Conservation (phyloP, 257 asterid genomes). For the Gynochthodes officinalis region DNA sequence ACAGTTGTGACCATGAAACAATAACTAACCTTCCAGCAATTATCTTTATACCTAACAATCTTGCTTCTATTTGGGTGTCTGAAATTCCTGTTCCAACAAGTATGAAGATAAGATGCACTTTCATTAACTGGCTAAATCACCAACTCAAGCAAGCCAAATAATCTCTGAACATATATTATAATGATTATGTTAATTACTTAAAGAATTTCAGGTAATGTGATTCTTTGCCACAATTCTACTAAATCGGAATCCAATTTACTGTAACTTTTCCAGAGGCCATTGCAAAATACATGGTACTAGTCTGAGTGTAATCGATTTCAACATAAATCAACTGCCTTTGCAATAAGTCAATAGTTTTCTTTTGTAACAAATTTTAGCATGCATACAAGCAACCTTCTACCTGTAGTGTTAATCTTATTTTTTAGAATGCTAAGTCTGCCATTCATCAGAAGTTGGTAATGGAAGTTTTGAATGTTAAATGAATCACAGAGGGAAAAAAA, state of each 20-base stretch:
- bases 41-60: constrained; percentile 68
- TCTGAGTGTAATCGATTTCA: background rate
- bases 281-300: background rate
- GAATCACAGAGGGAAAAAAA: too few relatives aligned
- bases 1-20: background rate
- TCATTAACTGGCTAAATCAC: background rate
- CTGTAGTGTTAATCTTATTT: background rate
- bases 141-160: background rate
- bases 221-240: background rate
- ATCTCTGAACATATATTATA: background rate
- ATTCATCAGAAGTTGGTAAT: background rate
- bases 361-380: background rate
- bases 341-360: too few relatives aligned
- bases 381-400: background rate
- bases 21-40: constrained; percentile 61
- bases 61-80: constrained; percentile 47
- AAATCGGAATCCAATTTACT: background rate
- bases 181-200: background rate
- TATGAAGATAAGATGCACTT: background rate
- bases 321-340: background rate
- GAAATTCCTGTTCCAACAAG: constrained; percentile 40
- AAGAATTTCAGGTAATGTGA: background rate
- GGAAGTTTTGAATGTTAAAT: background rate
- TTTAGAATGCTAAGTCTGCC: background rate
- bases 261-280: background rate